Percentiles rank a stretch among this genome's conserved stretches.
These are phyloP conservation scores for Fusarium sp. DNA, from an alignment of 2,329 filamentous ascomycete genomes.

Conservation along the genomic window DNA sequence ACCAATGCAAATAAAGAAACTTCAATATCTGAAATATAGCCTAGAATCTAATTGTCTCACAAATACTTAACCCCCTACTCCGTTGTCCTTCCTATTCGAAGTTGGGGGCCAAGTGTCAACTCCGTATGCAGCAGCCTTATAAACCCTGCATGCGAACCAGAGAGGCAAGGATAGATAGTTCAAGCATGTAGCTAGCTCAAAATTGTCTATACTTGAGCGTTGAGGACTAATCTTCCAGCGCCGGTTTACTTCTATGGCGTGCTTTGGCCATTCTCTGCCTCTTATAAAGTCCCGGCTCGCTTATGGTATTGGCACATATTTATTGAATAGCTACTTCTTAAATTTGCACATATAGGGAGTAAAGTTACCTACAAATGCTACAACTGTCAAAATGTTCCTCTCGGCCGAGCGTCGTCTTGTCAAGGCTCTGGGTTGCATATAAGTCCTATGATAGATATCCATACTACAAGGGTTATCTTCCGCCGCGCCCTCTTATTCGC, in stretches of 20 bases:
- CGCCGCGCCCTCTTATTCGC: not conserved
- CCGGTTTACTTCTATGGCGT: not conserved
- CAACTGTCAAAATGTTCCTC: not conserved
- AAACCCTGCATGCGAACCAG: not conserved
- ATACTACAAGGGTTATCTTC: not conserved
- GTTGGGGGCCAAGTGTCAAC: not conserved
- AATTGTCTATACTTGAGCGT: not conserved
- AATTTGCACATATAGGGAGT: not conserved
- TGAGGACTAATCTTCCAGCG: too few relatives aligned
- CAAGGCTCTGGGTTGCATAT: not conserved
- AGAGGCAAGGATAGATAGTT: not conserved
- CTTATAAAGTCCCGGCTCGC: not conserved
- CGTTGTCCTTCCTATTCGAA: not conserved
- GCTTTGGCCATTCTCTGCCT: not conserved
- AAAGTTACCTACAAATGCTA: accelerated
- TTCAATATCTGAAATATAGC: not conserved
- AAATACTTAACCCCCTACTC: too few relatives aligned
- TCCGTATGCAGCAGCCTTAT: not conserved
- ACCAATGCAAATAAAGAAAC: not conserved
- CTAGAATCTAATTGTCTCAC: too few relatives aligned
- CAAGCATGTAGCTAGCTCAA: not conserved
- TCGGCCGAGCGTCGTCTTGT: not conserved
- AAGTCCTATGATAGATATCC: not conserved
- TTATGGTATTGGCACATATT: not conserved
- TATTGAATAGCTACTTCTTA: not conserved